Evolutionary conservation across 208 protist genomes (phyloP).

Genomic region (Tritrichomonas foetus): DNA sequence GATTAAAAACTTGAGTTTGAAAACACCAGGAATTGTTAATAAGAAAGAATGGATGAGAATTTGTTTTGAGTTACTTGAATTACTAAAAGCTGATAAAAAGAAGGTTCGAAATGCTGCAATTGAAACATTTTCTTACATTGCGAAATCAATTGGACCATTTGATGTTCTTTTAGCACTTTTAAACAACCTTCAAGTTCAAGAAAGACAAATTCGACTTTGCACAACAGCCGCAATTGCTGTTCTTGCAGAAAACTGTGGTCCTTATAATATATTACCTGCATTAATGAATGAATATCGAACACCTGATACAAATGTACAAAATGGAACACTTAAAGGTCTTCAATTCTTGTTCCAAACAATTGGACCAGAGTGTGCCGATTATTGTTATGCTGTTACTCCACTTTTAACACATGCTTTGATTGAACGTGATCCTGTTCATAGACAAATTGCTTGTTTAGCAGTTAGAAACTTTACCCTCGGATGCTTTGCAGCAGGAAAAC

Average conservation of each 20-base stretch:
- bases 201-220: constrained; percentile 97
- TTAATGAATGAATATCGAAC: constrained; percentile 98
- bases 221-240: constrained; percentile 98
- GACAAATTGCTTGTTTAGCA: constrained; percentile 91
- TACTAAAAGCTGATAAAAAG: constrained; percentile 95
- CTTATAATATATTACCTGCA: constrained; percentile 96
- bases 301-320: constrained; percentile 85
- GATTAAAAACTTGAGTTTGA: constrained; percentile 56
- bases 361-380: constrained; percentile 90
- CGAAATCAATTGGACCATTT: constrained; percentile 93
- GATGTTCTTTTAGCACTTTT: constrained; percentile 96
- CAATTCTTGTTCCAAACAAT: constrained; percentile 99
- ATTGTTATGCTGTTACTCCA: constrained; percentile 90
- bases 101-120: constrained; percentile 74
- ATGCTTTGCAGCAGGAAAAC: constrained; percentile 63
- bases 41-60: constrained; percentile 87
- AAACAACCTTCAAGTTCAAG: constrained; percentile 96
- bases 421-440: constrained; percentile 93
- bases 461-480: constrained; percentile 86
- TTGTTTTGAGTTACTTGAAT: constrained; percentile 93
- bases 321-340: constrained; percentile 91
- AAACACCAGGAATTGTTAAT: constrained; percentile 73
- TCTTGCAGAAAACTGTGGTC: constrained; percentile 92
- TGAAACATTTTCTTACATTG: constrained; percentile 73
- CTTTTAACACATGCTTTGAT: constrained; percentile 95